phyloP scores from a whole-genome alignment of 139 green algal genomes.

The Volvox reticuliferus region DNA sequence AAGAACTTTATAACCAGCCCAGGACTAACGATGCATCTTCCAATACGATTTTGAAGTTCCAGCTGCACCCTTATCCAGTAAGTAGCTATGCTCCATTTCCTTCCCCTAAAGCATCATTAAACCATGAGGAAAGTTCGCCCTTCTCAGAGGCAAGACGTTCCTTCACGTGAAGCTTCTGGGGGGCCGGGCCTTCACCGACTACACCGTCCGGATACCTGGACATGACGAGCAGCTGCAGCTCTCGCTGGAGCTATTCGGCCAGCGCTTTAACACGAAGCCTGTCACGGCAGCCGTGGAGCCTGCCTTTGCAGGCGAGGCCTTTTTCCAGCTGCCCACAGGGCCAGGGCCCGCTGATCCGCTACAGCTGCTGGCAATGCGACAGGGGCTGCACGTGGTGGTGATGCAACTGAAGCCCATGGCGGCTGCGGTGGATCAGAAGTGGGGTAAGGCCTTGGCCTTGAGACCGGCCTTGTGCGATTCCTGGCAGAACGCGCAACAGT shows the following conservation, averaged over 20 bases:
- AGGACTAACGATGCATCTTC: too few species aligned
- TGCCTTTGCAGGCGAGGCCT: slow-evolving; percentile 41
- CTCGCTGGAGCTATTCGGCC: slow-evolving; percentile 58
- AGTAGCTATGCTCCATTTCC: too few species aligned
- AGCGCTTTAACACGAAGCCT: slow-evolving; percentile 35
- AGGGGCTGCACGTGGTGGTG: slow-evolving; percentile 54
- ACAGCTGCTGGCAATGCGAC: slow-evolving; percentile 51
- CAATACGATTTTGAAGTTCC: too few species aligned
- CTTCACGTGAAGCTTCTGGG: slow-evolving; percentile 51
- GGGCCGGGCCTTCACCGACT: slow-evolving; percentile 44
- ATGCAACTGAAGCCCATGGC: slow-evolving; percentile 30
- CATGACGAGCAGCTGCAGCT: slow-evolving; percentile 39
- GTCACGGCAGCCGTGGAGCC: slow-evolving; percentile 42
- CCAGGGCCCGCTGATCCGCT: slow-evolving; percentile 27
- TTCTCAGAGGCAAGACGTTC: slow-evolving; percentile 6
- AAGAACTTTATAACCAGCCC: too few species aligned
- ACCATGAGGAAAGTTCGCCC: background rate
- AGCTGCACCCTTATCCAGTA: too few species aligned
- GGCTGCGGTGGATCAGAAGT: background rate
- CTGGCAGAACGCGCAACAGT: too few species aligned
- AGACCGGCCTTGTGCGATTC: too few species aligned
- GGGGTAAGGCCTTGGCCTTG: background rate
- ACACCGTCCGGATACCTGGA: background rate
- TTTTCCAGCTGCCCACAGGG: slow-evolving; percentile 33
- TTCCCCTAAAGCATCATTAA: background rate